A percentile compares a stretch with the other conserved stretches of the same genome.
These are phyloP conservation scores for Triticum urartu DNA, from an alignment of 176 grass and related monocot species.

Conservation along the genomic window DNA sequence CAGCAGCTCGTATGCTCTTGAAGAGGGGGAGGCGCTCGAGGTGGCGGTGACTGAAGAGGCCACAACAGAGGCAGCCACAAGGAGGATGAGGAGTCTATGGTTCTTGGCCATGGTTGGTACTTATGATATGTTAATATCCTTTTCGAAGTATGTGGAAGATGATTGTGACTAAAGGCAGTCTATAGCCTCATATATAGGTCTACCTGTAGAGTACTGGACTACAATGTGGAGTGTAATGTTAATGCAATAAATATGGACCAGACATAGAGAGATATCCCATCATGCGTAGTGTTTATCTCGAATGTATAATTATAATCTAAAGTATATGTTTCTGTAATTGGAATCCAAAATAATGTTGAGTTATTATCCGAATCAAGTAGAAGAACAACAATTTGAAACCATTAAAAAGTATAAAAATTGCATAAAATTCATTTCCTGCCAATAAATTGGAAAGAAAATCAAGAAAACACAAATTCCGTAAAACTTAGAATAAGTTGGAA, in stretches of 20 bases:
- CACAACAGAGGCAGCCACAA: not conserved
- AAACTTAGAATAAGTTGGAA: not conserved
- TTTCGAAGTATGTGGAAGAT: not conserved
- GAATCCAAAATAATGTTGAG: not conserved
- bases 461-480: not conserved
- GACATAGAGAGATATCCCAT: not conserved
- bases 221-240: not conserved
- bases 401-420: not conserved
- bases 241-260: not conserved
- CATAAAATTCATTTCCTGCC: not conserved
- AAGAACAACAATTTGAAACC: not conserved
- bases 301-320: not conserved
- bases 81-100: not conserved
- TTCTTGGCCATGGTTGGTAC: not conserved
- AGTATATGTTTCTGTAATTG: not conserved
- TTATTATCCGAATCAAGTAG: not conserved
- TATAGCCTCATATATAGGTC: not conserved
- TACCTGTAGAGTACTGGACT: not conserved
- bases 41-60: not conserved
- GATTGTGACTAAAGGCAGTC: not conserved
- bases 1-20: conserved; percentile 47
- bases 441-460: not conserved
- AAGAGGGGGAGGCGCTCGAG: not conserved
- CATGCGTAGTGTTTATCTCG: not conserved
- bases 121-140: not conserved